Percentiles rank a stretch among this genome's conserved stretches.
phyloP scores from a whole-genome alignment of 768 basidiomycete species.

The Lactarius tabidus region DNA sequence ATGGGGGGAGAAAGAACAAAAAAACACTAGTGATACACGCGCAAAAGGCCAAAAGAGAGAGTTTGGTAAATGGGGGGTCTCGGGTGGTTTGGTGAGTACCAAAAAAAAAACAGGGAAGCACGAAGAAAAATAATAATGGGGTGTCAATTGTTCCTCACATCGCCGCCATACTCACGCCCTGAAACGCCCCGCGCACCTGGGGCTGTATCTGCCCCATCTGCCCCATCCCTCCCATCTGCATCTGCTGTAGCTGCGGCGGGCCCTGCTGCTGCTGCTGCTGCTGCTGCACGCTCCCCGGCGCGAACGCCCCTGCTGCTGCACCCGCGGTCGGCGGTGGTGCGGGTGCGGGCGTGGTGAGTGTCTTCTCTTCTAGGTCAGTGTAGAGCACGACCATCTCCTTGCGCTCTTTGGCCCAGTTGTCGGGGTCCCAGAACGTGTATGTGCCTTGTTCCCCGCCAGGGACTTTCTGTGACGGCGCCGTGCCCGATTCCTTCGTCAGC shows the following conservation, averaged over 20 bases:
- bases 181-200: conserved; percentile 26
- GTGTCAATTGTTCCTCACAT: no score
- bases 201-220: conserved; percentile 20
- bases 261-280: no score
- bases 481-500: conserved; percentile 84
- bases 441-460: conserved; percentile 77
- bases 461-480: conserved; percentile 68
- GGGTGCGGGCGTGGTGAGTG: not conserved
- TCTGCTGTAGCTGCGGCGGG: conserved; percentile 17
- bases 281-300: conserved; percentile 12
- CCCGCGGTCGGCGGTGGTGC: conserved; percentile 26
- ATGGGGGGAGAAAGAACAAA: no score
- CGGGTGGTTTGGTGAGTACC: no score
- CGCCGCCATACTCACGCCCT: conserved; percentile 27
- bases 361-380: conserved; percentile 31
- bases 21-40: no score
- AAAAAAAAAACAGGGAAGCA: no score
- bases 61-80: no score
- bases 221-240: conserved; percentile 19
- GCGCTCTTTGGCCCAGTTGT: conserved; percentile 32
- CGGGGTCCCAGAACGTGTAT: conserved; percentile 40
- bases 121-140: not conserved
- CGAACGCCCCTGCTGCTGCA: not conserved
- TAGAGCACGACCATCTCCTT: conserved; percentile 30
- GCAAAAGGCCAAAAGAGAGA: no score